Base-by-base conservation (phyloP, 805 yeast species). In the Saccharomycopsis javanensis region DNA sequence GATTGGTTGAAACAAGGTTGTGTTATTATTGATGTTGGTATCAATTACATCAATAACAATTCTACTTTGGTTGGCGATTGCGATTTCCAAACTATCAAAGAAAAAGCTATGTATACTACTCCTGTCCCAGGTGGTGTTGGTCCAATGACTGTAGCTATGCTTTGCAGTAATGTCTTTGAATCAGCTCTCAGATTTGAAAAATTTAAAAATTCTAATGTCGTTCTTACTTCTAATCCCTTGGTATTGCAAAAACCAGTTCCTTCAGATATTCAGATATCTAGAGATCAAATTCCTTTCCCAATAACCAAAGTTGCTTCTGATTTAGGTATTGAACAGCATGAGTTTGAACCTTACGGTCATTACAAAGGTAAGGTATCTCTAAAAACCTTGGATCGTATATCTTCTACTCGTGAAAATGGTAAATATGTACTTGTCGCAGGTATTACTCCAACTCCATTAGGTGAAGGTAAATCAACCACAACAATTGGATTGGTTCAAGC, bases 51-150 rank as follows among this genome's bases (percentile, higher is more conserved):
- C 60, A 83, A 85, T 10, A 97, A 92, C 71, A 68, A 80, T 10
- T 68, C 82, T 31, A 85, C 82, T 65, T 75, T 92, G 68, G 96
- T 88, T n/a, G 99, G 99, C 62, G 99, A 92, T 69, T 97, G 89
- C 50, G 97, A 91, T 66, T 92, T 77, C 66, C 86, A 75, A 56
- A 73, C 82, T 31, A 91, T 88, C 56, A 71, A 76, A 57, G 69
- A 74, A 54, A 78, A 76, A 55, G 94, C 91, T 2, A 72, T 83
- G 11, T 80, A 78, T 64, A 79, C 94, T 61, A 91, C 98, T 5
- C 99, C 99, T 16, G 99, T 92, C 57, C 99, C 99, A 33, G 98
- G 98, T 68, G 98, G 98, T 65, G 98, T 92, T 61, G 99, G 99
- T 45, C 99, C 99, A 62, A 92, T 92, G 98, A 92, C 99, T 28